Evolutionary conservation across 148 eudicot species (phyloP).

Genomic region (Fagopyrum esculentum): DNA sequence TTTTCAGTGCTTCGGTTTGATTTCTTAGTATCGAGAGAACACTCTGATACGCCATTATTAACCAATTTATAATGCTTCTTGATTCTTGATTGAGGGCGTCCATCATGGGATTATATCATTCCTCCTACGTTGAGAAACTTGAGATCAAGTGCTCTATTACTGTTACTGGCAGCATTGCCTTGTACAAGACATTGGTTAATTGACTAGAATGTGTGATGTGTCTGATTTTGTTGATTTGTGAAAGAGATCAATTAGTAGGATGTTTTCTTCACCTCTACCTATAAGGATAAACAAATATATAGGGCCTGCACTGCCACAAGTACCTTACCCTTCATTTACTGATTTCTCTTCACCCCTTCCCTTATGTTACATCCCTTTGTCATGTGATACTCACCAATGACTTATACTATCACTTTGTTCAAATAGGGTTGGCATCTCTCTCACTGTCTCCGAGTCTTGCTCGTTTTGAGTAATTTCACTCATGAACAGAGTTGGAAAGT

Average conservation of each 20-base stretch:
- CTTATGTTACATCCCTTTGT: neutral
- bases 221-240: neutral
- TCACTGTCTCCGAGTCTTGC: no score
- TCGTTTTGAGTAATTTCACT: no score
- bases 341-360: neutral
- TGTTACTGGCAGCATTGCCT: no score
- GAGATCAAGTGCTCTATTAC: slow-evolving; percentile 1
- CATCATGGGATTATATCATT: no score
- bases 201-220: neutral
- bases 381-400: neutral
- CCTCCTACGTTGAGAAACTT: neutral
- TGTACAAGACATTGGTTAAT: neutral
- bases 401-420: neutral
- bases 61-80: neutral
- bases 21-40: neutral
- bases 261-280: neutral
- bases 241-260: neutral
- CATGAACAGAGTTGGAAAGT: no score
- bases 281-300: neutral
- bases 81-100: no score
- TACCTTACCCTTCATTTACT: neutral
- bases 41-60: neutral
- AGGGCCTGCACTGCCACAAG: neutral
- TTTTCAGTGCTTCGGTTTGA: neutral
- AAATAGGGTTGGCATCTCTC: neutral